Base-by-base conservation (phyloP, 2,329 filamentous ascomycete species). In the Fusarium mundagurra region DNA sequence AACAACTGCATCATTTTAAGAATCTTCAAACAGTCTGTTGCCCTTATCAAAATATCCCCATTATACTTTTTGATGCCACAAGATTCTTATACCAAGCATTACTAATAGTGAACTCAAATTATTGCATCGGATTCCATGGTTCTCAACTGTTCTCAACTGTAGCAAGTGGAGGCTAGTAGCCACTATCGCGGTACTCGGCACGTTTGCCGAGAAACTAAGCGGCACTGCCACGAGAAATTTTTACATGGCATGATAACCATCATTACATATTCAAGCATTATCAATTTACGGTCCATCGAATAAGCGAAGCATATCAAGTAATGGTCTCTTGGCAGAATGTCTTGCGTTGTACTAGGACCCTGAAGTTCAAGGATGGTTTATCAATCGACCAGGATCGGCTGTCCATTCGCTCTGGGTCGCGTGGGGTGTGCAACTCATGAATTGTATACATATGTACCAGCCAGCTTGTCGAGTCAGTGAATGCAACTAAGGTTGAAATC, bases 371-470 rank as follows among this genome's bases (percentile, higher is more conserved):
- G 45, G 45, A 43, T 27, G 38, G 13, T 34, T 61, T 41, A 33
- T 31, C 13, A 20, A 22, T 41, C 17, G 29, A 61, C 59, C 48
- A 57, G 57, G 57, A 51, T 60, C 57, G 33, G 57, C 57, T 43
- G 53, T 51, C 27, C 20, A 17, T 5, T 5, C 20, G 8, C 14
- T 29, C 18, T 39, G 34, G n/a, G 34, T 39, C 51, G 51, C 14
- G 20, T 39, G 33, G 34, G 14, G 20, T 29, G 9, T 13, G 8
- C 1, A 29, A 13, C 8, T 6, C 10, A 17, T 29, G 24, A 22
- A 13, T 17, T 17, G 3, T 22, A n/a, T n/a, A n/a, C n/a, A n/a
- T n/a, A 12, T 22, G 33, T 12, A 5, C 5, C 18, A 27, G 6
- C 13, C 24, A 38, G 8, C 7, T 29, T 29, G 8, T 8, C 24